A percentile compares a stretch with the other conserved stretches of the same genome.
Conservation (phyloP, 2,329 filamentous ascomycete species). For the Hirsutella minnesotensis region DNA sequence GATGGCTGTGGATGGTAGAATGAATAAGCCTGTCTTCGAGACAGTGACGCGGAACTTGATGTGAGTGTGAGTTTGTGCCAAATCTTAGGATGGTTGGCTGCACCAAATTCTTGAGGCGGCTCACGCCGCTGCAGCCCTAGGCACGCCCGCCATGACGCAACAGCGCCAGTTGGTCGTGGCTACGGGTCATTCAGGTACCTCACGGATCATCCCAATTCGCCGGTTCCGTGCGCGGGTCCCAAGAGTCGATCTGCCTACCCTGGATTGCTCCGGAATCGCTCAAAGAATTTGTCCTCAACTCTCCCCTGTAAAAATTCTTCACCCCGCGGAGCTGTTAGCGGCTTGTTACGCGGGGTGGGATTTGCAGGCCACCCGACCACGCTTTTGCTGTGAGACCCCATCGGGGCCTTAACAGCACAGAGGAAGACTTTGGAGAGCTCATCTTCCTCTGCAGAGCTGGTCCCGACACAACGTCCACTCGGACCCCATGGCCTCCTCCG, state of each 20-base stretch:
- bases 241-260: not conserved
- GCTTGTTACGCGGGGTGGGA: too few species aligned
- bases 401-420: too few species aligned
- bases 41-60: not conserved
- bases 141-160: conserved; percentile 22
- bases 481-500: too few species aligned
- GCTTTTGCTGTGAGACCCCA: too few species aligned
- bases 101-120: not conserved
- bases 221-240: not conserved
- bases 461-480: too few species aligned
- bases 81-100: not conserved
- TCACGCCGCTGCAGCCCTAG: conserved; percentile 5
- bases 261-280: not conserved
- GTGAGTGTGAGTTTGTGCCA: not conserved
- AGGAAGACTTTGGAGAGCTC: too few species aligned
- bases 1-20: too few species aligned
- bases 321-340: too few species aligned
- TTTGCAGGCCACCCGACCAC: too few species aligned
- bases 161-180: conserved; percentile 1
- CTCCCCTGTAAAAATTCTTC: too few species aligned
- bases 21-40: not conserved
- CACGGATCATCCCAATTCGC: not conserved
- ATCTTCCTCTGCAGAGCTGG: too few species aligned
- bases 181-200: conserved; percentile 2
- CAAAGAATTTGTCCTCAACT: too few species aligned